Evolutionary conservation across 768 basidiomycete genomes (phyloP).

Genomic region (Tricholoma terreum): DNA sequence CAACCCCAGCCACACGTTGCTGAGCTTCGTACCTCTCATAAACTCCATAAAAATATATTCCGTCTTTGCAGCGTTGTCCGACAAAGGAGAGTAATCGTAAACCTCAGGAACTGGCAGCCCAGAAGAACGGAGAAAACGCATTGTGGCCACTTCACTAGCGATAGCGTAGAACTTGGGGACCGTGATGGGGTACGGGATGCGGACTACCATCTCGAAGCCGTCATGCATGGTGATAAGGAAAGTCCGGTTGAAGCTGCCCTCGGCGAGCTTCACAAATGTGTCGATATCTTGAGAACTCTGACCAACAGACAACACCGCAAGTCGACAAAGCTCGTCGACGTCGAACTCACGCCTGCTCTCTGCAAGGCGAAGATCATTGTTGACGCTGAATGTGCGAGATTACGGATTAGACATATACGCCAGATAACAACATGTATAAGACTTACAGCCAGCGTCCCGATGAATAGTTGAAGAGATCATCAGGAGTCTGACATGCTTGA

Average conservation of each 20-base stretch:
- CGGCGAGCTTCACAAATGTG: slow-evolving; percentile 38
- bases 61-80: slow-evolving; percentile 38
- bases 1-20: slow-evolving; percentile 39
- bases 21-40: slow-evolving; percentile 37
- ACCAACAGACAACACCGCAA: slow-evolving; percentile 41
- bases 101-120: slow-evolving; percentile 40
- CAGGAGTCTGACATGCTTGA: slow-evolving; percentile 26
- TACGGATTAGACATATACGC: slow-evolving; percentile 26
- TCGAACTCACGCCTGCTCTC: slow-evolving; percentile 36
- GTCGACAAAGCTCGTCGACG: slow-evolving; percentile 33
- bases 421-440: slow-evolving; percentile 26
- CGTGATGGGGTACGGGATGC: slow-evolving; percentile 4
- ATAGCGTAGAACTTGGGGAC: slow-evolving; percentile 24
- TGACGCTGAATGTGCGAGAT: slow-evolving; percentile 31
- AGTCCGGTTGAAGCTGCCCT: slow-evolving; percentile 40
- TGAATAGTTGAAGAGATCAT: slow-evolving; percentile 40
- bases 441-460: slow-evolving; percentile 44
- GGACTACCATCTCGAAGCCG: slow-evolving; percentile 21
- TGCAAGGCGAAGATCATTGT: slow-evolving; percentile 42
- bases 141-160: slow-evolving; percentile 29
- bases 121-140: slow-evolving; percentile 20
- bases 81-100: slow-evolving; percentile 38
- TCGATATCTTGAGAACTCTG: slow-evolving; percentile 35
- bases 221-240: slow-evolving; percentile 39
- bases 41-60: slow-evolving; percentile 38